phyloP scores from a whole-genome alignment of 78 protist genomes.

The Dictyostelium capitatum region DNA sequence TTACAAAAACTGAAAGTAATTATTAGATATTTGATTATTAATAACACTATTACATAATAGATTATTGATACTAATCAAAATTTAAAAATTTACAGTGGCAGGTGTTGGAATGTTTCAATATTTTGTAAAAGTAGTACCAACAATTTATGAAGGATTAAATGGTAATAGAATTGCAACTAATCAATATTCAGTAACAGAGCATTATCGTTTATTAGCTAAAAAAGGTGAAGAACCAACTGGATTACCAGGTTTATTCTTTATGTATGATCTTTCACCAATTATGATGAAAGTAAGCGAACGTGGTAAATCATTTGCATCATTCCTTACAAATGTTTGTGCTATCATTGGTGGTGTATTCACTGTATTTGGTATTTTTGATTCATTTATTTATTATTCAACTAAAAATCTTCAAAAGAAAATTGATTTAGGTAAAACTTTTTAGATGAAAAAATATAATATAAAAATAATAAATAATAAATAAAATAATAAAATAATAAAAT shows the following conservation, averaged over 20 bases:
- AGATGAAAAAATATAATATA: too few relatives aligned
- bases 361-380: constrained; percentile 92
- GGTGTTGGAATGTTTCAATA: constrained; percentile 92
- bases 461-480: too few relatives aligned
- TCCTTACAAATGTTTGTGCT: constrained; percentile 95
- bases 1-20: constrained; percentile 51
- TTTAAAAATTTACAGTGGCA: background rate
- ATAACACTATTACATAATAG: too few relatives aligned
- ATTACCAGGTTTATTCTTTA: constrained; percentile 94
- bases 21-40: background rate
- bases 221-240: constrained; percentile 83
- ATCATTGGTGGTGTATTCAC: constrained; percentile 98
- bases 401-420: constrained; percentile 74
- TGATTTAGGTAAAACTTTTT: constrained; percentile 86
- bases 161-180: constrained; percentile 86
- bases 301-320: constrained; percentile 88
- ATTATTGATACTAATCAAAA: background rate
- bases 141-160: constrained; percentile 77
- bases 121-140: constrained; percentile 96
- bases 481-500: too few relatives aligned
- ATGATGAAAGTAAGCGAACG: constrained; percentile 86
- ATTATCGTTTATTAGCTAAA: constrained; percentile 69
- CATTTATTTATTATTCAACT: constrained; percentile 80
- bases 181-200: constrained; percentile 94
- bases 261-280: constrained; percentile 96